These are phyloP conservation scores for Incumbomyces lentus DNA, from an alignment of 2,329 filamentous ascomycete species.

Conservation along the genomic window DNA sequence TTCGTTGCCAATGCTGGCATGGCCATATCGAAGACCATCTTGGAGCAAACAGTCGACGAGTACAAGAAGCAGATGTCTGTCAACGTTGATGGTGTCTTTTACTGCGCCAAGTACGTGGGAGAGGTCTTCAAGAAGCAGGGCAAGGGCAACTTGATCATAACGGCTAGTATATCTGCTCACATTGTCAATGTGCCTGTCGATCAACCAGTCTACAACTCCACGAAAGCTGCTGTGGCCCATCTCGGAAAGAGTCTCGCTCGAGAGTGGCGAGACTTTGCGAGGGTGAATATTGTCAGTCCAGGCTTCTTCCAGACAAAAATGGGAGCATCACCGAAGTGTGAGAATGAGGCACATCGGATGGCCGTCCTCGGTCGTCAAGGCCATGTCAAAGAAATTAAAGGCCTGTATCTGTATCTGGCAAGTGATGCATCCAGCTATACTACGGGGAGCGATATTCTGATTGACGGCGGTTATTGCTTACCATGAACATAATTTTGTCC, in stretches of 20 bases:
- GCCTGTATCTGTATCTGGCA: constrained; percentile 38
- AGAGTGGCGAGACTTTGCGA: constrained; percentile 48
- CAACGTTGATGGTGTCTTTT: constrained; percentile 43
- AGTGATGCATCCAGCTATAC: constrained; percentile 37
- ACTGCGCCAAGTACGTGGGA: constrained; percentile 36
- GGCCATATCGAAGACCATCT: constrained; percentile 45
- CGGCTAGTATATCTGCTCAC: constrained; percentile 40
- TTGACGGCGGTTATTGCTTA: constrained; percentile 32
- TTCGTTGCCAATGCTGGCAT: constrained; percentile 42
- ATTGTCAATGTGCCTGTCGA: constrained; percentile 45
- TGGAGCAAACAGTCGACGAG: constrained; percentile 44
- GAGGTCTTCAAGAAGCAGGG: constrained; percentile 36
- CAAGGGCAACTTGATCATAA: constrained; percentile 44
- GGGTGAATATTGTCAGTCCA: constrained; percentile 46
- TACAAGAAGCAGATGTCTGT: constrained; percentile 45
- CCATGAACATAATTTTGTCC: too few species aligned
- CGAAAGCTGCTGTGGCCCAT: constrained; percentile 47
- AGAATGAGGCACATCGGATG: constrained; percentile 43
- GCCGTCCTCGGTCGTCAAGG: constrained; percentile 34
- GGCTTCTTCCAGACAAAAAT: constrained; percentile 49
- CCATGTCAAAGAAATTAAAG: constrained; percentile 37
- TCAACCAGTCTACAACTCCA: constrained; percentile 48
- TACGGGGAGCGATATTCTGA: constrained; percentile 35
- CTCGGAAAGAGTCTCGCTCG: constrained; percentile 46
- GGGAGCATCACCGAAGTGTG: constrained; percentile 34